Evolutionary conservation across 2,329 filamentous ascomycete species (phyloP), one percentile per base, ranked within the genome.

Genomic region (Neofusicoccum kwambonambiense): DNA sequence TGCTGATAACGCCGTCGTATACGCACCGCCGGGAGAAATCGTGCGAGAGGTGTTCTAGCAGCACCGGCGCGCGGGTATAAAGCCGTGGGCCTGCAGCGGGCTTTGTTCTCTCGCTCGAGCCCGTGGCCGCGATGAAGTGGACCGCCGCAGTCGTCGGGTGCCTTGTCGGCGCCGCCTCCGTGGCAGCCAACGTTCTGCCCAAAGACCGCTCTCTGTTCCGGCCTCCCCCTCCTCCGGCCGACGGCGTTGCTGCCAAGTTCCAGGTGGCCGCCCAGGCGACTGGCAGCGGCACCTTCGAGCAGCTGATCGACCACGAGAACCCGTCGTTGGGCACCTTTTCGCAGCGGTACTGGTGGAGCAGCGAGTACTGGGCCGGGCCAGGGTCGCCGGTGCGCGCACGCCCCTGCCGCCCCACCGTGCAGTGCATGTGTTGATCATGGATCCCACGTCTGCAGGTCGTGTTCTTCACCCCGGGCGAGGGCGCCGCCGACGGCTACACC

Each of bases 261-360:
- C 22, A 47, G 27, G 7, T 5, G 27, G 27, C 27, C 27, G 35
- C 35, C 35, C 52, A 19, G 52, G 41, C 27, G 37, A 60, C 56
- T 9, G 56, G 56, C 2, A 47, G 15, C n/a, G 42, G 37, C 1
- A 35, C 44, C 3, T 87, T 87, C 66, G 72, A 83, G 67, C 86
- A 88, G 72, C 77, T 84, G 62, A 83, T 88, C 56, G 86, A 89
- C 70, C 87, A 89, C 73, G 74, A 79, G 4, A 77, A 87, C 68
- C 84, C 84, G 1, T 75, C 75, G n/a, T 74, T 85, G 12, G 84
- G 84, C 11, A 86, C 81, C 0, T 87, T 87, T 68, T 75, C 78
- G 34, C 83, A 86, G 73, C 78, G 80, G 47, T 87, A 81, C 71
- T 86, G 80, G 77, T 87, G 79, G 71, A 83, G 80, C 68, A 76